phyloP scores from a whole-genome alignment of 2,329 filamentous ascomycete genomes.

The Trichoderma sp. region DNA sequence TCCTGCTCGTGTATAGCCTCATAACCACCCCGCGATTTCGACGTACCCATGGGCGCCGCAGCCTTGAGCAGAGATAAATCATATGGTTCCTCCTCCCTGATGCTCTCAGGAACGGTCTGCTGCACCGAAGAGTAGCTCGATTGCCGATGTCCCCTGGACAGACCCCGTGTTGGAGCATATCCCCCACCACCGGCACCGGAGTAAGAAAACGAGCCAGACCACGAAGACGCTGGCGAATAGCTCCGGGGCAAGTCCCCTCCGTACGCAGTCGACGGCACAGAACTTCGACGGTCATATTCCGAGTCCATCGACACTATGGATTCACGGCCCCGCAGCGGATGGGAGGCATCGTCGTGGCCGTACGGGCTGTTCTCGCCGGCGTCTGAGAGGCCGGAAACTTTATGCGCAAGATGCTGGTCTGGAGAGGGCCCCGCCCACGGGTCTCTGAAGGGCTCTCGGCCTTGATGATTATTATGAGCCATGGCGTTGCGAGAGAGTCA shows the following conservation, averaged over 20 bases:
- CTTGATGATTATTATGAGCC: conserved; percentile 32
- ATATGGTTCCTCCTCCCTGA: conserved; percentile 39
- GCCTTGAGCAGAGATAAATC: conserved; percentile 42
- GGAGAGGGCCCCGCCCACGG: conserved; percentile 21
- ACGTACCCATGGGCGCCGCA: conserved; percentile 39
- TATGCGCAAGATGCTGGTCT: conserved; percentile 29
- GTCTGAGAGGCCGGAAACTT: conserved; percentile 36
- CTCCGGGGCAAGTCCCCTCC: conserved; percentile 18
- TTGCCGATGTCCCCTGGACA: conserved; percentile 28
- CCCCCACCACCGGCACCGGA: conserved; percentile 15
- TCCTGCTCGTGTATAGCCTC: conserved; percentile 34
- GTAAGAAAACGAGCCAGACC: conserved; percentile 33
- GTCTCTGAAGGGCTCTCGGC: conserved; percentile 30
- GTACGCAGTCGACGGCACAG: conserved; percentile 22
- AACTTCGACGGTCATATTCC: conserved; percentile 14
- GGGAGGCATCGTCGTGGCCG: conserved; percentile 24
- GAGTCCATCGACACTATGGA: conserved; percentile 24
- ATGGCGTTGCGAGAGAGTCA: conserved; percentile 28
- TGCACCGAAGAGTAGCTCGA: conserved; percentile 28
- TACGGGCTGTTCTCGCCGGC: conserved; percentile 31
- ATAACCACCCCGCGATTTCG: conserved; percentile 29
- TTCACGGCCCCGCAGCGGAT: conserved; percentile 29
- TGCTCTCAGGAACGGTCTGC: conserved; percentile 30
- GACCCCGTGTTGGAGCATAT: conserved; percentile 29
- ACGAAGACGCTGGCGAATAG: conserved; percentile 24